Evolutionary conservation across 2,329 filamentous ascomycete species (phyloP), one percentile per base, ranked within the genome.

Genomic region (Fusarium acutatum): DNA sequence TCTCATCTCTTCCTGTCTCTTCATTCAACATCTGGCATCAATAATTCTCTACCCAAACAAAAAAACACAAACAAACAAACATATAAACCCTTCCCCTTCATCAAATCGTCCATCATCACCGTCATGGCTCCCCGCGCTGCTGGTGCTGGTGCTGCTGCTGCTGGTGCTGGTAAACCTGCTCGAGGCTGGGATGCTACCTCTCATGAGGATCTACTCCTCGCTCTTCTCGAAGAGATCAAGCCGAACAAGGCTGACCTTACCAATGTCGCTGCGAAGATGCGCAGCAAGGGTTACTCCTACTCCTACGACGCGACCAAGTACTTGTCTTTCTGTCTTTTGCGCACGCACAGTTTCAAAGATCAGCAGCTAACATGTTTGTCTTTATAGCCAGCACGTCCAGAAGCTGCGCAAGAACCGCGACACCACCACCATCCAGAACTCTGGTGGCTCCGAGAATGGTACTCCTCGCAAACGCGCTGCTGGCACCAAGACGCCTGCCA

Each of bases 301-400:
- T 82, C 79, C 34, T 80, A 72, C 34, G 78, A 80, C 61, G 84
- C 83, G 50, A 82, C 84, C 77, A 80, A 82, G 84, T 86, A 84
- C 70, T 72, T 50, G 34, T 59, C 50, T 54, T 53, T 43, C 71
- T 20, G 28, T 37, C 20, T 38, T 18, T 20, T 67, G 40, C 37
- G 20, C 35, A 49, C 56, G 18, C 35, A 54, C 57, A 34, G 37
- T 20, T 49, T 6, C 22, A 43, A n/a, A 17, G 58, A 47, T 10
- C 10, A 46, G 67, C 20, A 30, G 49, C 68, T 78, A 72, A 79
- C 64, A 43, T n/a, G 6, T 28, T 40, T 50, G 34, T 60, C 40
- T 54, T 37, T 59, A 59, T 54, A 86, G 85, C 50, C 85, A 86
- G 74, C 85, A 87, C 38, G 81, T 87, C 13, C 83, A 85, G 71